These are phyloP conservation scores for Leccinum subgranulosum DNA, from an alignment of 768 basidiomycete species.

Conservation along the genomic window DNA sequence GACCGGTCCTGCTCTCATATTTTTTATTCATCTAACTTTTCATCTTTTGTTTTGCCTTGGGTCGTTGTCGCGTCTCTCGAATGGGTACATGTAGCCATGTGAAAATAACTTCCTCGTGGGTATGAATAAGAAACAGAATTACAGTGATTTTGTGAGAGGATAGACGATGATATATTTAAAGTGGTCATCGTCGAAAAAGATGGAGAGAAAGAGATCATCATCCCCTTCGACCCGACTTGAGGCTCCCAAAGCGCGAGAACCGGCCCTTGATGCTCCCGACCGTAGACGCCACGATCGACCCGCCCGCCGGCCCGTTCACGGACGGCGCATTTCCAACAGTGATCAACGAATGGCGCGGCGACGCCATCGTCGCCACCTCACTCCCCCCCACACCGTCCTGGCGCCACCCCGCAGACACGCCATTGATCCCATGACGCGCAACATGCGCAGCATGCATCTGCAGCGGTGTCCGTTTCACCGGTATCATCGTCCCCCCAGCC, in stretches of 20 bases:
- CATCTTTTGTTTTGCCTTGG: not conserved
- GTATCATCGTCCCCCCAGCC: conserved; percentile 21
- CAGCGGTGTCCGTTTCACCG: conserved; percentile 65
- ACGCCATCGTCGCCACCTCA: conserved; percentile 43
- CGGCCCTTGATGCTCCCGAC: conserved; percentile 69
- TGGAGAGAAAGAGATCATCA: conserved; percentile 4
- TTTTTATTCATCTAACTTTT: conserved; percentile 12
- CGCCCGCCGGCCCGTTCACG: conserved; percentile 39
- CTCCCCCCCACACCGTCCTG: conserved; percentile 42
- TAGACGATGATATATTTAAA: not conserved
- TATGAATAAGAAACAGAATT: conserved; percentile 16
- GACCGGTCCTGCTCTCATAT: conserved; percentile 7
- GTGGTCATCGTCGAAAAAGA: not conserved
- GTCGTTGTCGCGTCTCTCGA: conserved; percentile 7
- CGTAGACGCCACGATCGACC: conserved; percentile 61
- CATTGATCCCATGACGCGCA: conserved; percentile 79
- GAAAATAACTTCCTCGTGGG: conserved; percentile 6
- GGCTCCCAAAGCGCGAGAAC: conserved; percentile 73
- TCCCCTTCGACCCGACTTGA: conserved; percentile 49
- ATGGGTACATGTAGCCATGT: conserved; percentile 16
- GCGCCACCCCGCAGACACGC: conserved; percentile 73
- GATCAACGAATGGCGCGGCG: conserved; percentile 72
- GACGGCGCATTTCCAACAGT: conserved; percentile 57
- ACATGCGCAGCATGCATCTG: conserved; percentile 80
- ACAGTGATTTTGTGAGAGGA: conserved; percentile 4